Evolutionary conservation across 345 rosid genomes (phyloP), one percentile per base, ranked within the genome.

Genomic region (Moricandia moricandioides): DNA sequence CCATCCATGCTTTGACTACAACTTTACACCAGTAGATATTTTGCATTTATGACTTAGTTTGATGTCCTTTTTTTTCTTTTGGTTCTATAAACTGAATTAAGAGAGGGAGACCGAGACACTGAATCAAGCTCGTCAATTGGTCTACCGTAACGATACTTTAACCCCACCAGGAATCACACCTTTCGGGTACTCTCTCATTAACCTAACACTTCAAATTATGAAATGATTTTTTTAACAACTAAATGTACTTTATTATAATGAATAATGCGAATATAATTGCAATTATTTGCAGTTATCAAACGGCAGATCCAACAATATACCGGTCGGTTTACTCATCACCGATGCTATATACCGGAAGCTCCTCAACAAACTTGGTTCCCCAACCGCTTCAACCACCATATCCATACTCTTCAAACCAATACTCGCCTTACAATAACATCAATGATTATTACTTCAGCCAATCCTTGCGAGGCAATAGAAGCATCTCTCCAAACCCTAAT

Each of bases 51-150:
- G 76, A 65, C 75, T n/a, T 43, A 5, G 49, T 40, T 64, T 56
- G 17, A 16, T 77, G 76, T 57, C 55, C 33, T 57, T 69, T 47
- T 47, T 57, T 24, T 9, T 67, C 31, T 31, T 66, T 8, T 79
- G 40, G 51, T 45, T 67, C 24, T n/a, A 60, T 35, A 73, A 73
- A 10, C 60, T 45, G 1, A 21, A 21, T 57, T 35, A 69, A 96
- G 99, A 96, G 73, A 89, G 98, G 69, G 99, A 96, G 97, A 96
- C 96, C 70, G 99, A 96, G 82, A 89, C 94, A 63, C 87, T 96
- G 86, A 96, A 89, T 84, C 88, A 88, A 60, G 99, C 99, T 86
- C 98, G 98, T 74, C 99, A 92, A 87, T 80, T 96, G 80, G 98
- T 96, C 68, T 92, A 85, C 81, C 89, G 77, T 65, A 88, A 83